Evolutionary conservation across 2,329 filamentous ascomycete species (phyloP).

Genomic region (Paraconiothyrium brasiliense): DNA sequence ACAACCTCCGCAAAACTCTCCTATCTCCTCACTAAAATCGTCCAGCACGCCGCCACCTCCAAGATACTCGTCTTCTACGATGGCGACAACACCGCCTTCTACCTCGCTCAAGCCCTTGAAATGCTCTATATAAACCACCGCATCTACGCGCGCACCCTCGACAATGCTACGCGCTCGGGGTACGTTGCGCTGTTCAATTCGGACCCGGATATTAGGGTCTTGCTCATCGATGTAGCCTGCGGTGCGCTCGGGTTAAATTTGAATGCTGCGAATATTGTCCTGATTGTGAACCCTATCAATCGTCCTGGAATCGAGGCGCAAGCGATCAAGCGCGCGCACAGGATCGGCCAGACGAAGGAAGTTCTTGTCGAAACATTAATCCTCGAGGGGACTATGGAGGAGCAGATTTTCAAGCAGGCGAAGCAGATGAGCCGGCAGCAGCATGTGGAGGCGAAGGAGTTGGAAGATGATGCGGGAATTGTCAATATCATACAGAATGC

Average conservation of each 20-base stretch:
- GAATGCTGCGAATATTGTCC: conserved; percentile 81
- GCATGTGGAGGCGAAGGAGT: conserved; percentile 63
- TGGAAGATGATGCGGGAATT: conserved; percentile 68
- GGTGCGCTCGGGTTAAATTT: conserved; percentile 90
- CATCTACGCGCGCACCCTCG: conserved; percentile 72
- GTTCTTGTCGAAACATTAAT: conserved; percentile 90
- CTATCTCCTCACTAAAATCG: conserved; percentile 79
- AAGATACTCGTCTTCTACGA: conserved; percentile 96
- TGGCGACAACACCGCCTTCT: conserved; percentile 84
- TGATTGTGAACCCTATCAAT: conserved; percentile 88
- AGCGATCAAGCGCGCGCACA: conserved; percentile 87
- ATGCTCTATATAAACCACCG: conserved; percentile 70
- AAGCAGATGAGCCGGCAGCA: conserved; percentile 75
- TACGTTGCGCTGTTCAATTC: conserved; percentile 84
- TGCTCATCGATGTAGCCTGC: conserved; percentile 91
- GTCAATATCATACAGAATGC: conserved; percentile 67
- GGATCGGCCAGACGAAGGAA: conserved; percentile 81
- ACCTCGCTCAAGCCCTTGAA: conserved; percentile 84
- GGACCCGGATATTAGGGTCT: conserved; percentile 73
- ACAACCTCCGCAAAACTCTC: conserved; percentile 88
- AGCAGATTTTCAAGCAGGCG: conserved; percentile 79
- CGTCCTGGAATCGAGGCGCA: conserved; percentile 87
- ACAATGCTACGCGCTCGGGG: conserved; percentile 69
- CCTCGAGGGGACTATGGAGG: conserved; percentile 81
- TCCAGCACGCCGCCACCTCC: conserved; percentile 73